These are phyloP conservation scores for Asterochloris erici DNA, from an alignment of 139 green algal genomes.

Conservation along the genomic window DNA sequence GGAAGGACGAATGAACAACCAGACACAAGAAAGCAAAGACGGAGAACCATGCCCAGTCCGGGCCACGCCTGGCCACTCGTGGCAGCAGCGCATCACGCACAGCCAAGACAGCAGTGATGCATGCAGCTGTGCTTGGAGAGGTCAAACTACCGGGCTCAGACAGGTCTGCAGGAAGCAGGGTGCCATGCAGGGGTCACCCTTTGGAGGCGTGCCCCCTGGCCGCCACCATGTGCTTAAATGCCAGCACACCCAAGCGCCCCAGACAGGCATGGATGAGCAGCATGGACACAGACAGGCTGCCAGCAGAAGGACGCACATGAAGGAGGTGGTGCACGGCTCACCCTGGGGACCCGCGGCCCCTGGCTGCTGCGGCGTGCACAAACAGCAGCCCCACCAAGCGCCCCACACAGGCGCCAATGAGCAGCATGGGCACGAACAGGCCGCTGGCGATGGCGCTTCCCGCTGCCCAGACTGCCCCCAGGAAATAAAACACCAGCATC, in stretches of 20 bases:
- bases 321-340: not conserved
- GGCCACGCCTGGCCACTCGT: too few species aligned
- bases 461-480: conserved; percentile 35
- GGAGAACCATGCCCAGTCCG: too few species aligned
- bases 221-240: conserved; percentile 33
- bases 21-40: too few species aligned
- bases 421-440: conserved; percentile 91
- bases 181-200: conserved; percentile 15
- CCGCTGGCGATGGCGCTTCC: conserved; percentile 68
- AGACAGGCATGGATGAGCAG: conserved; percentile 78
- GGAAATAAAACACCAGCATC: conserved; percentile 71
- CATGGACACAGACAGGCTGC: conserved; percentile 90
- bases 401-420: conserved; percentile 74
- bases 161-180: not conserved
- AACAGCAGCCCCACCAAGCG: conserved; percentile 24
- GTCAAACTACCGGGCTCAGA: too few species aligned
- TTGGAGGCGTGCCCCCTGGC: conserved; percentile 24
- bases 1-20: too few species aligned
- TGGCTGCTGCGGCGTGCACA: conserved; percentile 33
- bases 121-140: too few species aligned
- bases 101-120: not conserved
- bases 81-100: too few species aligned
- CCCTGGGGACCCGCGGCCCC: conserved; percentile 33
- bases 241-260: conserved; percentile 34
- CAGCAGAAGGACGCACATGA: conserved; percentile 6